Evolutionary conservation across 2,329 filamentous ascomycete species (phyloP).

Genomic region (Taxawa tesnikishii): DNA sequence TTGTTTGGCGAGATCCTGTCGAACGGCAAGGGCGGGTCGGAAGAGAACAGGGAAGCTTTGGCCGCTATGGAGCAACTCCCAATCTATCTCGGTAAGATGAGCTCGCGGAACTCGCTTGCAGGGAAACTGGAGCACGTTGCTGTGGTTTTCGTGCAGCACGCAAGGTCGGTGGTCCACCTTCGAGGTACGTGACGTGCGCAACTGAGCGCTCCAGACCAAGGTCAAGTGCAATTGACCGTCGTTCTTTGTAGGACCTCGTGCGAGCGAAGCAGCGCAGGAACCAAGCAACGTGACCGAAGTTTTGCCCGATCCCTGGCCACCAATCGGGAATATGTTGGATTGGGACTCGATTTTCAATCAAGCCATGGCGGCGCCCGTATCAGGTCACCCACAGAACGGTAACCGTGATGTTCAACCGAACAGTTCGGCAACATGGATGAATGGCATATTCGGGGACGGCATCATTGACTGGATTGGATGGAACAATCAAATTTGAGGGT

Average conservation of each 20-base stretch:
- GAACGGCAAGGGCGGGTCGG: not conserved
- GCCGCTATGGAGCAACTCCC: conserved; percentile 12
- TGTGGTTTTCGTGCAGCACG: conserved; percentile 8
- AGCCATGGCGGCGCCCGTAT: conserved; percentile 1
- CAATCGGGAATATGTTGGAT: not conserved
- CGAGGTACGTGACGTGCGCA: not conserved
- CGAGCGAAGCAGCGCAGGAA: not conserved
- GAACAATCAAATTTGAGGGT: not conserved
- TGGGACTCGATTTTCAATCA: conserved; percentile 5
- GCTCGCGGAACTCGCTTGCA: conserved; percentile 8
- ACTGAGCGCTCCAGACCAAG: not conserved
- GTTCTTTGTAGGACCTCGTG: not conserved
- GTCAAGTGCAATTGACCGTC: not conserved
- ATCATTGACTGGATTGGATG: conserved; percentile 6
- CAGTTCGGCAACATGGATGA: not conserved
- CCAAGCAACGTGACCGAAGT: not conserved
- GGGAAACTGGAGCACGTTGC: conserved; percentile 10
- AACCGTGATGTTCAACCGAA: not conserved
- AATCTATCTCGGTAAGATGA: conserved; percentile 10
- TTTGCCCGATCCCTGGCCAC: not conserved
- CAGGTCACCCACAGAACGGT: not conserved
- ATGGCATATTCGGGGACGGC: conserved; percentile 2
- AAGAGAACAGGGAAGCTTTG: conserved; percentile 3
- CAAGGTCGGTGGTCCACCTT: conserved; percentile 6
- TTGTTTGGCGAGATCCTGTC: conserved; percentile 12